A percentile compares a stretch with the other conserved stretches of the same genome.
Evolutionary conservation across 495 filamentous ascomycete genomes (phyloP).

Genomic region (Hyaloscypha finlandica): DNA sequence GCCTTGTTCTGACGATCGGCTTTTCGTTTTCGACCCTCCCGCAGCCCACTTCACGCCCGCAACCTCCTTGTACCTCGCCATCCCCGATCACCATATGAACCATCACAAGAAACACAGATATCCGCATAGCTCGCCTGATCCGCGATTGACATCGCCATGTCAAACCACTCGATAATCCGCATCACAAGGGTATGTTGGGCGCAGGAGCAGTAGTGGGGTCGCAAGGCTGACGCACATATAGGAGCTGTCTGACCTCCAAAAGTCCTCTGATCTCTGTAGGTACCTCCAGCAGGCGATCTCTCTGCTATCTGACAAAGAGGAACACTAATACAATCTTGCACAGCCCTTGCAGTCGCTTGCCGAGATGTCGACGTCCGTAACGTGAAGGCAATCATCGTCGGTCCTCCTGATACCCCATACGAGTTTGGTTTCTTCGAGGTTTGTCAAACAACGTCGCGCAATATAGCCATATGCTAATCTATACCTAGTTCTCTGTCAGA

Average conservation of each 20-base stretch:
- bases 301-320: neutral
- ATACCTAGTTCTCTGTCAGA: conserved; percentile 60
- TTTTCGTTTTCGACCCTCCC: neutral
- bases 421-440: conserved; percentile 98
- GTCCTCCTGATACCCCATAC: conserved; percentile 93
- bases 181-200: conserved; percentile 68
- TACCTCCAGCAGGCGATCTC: conserved; percentile 17
- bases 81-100: conserved; percentile 19
- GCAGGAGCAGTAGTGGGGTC: conserved; percentile 25
- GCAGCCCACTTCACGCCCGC: neutral
- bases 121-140: conserved; percentile 10
- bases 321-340: neutral
- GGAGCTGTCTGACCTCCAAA: conserved; percentile 84
- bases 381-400: conserved; percentile 85
- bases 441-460: conserved; percentile 24
- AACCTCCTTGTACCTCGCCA: neutral
- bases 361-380: conserved; percentile 85
- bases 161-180: conserved; percentile 82
- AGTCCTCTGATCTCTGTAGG: conserved; percentile 79
- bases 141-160: conserved; percentile 51
- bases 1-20: conserved; percentile 7
- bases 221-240: conserved; percentile 48
- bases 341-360: conserved; percentile 84
- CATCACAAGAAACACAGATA: conserved; percentile 7
- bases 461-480: conserved; percentile 14